Base-by-base conservation (phyloP, 2,329 filamentous ascomycete genomes). In the Trichoderma arundinaceum region DNA sequence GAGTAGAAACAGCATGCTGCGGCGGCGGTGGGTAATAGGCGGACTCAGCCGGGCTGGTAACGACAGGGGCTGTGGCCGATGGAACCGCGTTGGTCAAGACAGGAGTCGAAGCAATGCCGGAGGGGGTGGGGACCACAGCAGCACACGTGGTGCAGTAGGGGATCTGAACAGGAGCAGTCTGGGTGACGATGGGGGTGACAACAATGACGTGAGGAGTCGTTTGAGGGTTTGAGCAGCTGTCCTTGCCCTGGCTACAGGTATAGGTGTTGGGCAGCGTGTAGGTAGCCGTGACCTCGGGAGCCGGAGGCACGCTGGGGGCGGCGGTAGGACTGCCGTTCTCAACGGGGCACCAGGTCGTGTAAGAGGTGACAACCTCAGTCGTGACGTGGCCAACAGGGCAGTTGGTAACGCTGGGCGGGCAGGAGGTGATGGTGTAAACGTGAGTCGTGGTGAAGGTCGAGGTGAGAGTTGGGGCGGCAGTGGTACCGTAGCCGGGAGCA, bases 401-500 rank as follows among this genome's bases (percentile, higher is more conserved):
- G 63, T 67, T 76, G 12, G 74, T 75, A 32, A 77, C 73, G 1
- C 67, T 74, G 9, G 72, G 68, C 17, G 73, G 69, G 68, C 76
- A 77, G 3, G 74, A 71, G 0, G 74, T 77, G 64, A 77, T 67
- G 43, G 76, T 77, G 68, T 74, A 74, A 39, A 73, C 69, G 61
- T 61, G 70, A 58, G 72, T 74, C 17, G 68, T 70, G 44, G 69
- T 73, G 52, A 73, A 69, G 15, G 71, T 75, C n/a, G 71, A 75
- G 10, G 76, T 77, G 9, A 51, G 38, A 15, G 57, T 61, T 43
- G 54, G 67, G 38, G 54, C 33, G 19, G 65, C 64, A n/a, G 59
- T 61, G 15, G 71, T 70, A 32, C 17, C 62, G 61, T 61, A 59
- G 4, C 68, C 69, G 7, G 61, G 33, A 33, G 71, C 66, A 44